These are phyloP conservation scores for Mycena chlorophos DNA, from an alignment of 768 basidiomycete species.

Conservation along the genomic window DNA sequence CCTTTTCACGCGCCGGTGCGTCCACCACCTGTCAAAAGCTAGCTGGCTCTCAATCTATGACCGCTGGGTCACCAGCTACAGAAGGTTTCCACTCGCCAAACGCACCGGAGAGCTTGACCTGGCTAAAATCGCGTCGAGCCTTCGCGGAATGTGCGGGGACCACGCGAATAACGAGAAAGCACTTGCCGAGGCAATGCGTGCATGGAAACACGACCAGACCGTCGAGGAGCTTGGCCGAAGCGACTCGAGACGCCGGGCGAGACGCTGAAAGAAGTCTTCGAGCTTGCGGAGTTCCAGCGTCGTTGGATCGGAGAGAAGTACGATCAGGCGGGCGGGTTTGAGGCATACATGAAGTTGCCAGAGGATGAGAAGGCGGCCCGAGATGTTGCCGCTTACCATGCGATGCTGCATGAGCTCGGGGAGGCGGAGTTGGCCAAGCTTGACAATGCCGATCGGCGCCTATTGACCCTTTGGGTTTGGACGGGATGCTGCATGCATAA, in stretches of 20 bases:
- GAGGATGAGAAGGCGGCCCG: constrained; percentile 1
- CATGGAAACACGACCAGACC: neutral
- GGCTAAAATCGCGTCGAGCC: neutral
- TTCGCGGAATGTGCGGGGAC: constrained; percentile 7
- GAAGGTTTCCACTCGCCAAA: neutral
- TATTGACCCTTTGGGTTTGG: constrained; percentile 20
- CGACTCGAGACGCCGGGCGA: neutral
- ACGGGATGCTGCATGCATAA: constrained; percentile 35
- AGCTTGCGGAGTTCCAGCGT: neutral
- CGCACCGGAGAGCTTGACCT: neutral
- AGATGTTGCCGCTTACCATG: constrained; percentile 1
- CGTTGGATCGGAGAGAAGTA: constrained; percentile 1
- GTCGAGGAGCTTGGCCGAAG: constrained; percentile 6
- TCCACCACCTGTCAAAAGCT: no score
- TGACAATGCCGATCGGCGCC: neutral
- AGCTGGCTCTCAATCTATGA: no score
- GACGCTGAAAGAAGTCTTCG: neutral
- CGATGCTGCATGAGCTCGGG: constrained; percentile 7
- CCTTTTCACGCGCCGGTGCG: no score
- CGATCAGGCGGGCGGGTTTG: constrained; percentile 5
- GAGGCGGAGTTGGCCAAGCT: neutral
- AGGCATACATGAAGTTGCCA: neutral
- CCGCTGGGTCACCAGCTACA: neutral
- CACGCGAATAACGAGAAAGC: constrained; percentile 5
- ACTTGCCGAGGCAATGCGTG: neutral